Percentiles rank a stretch among this genome's conserved stretches.
Conservation (phyloP, 2,329 filamentous ascomycete species). For the Xylariaceae sp. region DNA sequence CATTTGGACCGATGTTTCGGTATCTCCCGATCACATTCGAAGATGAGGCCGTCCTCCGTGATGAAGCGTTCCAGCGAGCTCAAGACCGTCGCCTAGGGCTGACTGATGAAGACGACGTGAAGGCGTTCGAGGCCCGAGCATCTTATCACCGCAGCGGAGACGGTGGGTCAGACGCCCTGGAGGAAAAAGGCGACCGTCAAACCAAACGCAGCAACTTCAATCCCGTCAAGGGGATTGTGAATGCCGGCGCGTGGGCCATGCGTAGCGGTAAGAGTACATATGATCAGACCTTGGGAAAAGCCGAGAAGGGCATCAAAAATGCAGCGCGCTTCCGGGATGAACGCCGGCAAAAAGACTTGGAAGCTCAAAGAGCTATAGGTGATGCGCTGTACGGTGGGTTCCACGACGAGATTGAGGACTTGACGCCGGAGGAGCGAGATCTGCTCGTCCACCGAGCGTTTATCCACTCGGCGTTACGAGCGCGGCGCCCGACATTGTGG, state of each 20-base stretch:
- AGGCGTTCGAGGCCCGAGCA: constrained; percentile 36
- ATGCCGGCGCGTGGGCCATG: constrained; percentile 47
- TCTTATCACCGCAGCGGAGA: constrained; percentile 44
- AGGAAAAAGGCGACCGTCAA: constrained; percentile 26
- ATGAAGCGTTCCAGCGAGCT: constrained; percentile 79
- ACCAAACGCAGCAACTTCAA: constrained; percentile 35
- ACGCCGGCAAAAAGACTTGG: constrained; percentile 58
- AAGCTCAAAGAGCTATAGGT: constrained; percentile 68
- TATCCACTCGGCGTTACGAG: constrained; percentile 81
- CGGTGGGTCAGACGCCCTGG: constrained; percentile 31
- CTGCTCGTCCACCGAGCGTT: constrained; percentile 82
- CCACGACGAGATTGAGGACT: constrained; percentile 89
- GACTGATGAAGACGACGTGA: constrained; percentile 45
- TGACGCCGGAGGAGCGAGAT: constrained; percentile 86
- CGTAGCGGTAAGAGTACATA: constrained; percentile 47
- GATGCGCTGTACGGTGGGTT: constrained; percentile 82
- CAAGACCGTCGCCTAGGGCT: constrained; percentile 68
- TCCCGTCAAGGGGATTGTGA: constrained; percentile 44
- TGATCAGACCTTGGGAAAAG: constrained; percentile 42
- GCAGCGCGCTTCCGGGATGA: constrained; percentile 47
- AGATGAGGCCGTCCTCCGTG: constrained; percentile 87
- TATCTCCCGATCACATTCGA: constrained; percentile 94
- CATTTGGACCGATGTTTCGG: constrained; percentile 79
- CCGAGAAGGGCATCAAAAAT: constrained; percentile 38
- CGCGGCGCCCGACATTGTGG: constrained; percentile 85